phyloP scores from a whole-genome alignment of 2,329 filamentous ascomycete genomes.

The Coniochaeta hoffmannii region DNA sequence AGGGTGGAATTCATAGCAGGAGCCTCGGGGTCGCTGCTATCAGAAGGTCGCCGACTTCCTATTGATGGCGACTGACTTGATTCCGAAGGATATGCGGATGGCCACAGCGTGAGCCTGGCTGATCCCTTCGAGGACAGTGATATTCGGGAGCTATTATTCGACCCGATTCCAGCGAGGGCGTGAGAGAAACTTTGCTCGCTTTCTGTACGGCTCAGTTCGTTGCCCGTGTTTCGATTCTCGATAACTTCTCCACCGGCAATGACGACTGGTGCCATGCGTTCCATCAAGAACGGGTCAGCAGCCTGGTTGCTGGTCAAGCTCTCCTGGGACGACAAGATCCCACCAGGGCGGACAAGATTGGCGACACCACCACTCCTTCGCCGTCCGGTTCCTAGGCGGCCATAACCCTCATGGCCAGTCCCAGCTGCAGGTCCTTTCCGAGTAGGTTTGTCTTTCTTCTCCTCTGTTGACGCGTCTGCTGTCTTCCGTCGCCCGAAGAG shows the following conservation, averaged over 20 bases:
- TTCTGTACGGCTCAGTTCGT: constrained; percentile 39
- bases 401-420: constrained; percentile 89
- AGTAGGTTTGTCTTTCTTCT: constrained; percentile 50
- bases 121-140: constrained; percentile 33
- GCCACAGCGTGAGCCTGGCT: constrained; percentile 40
- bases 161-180: constrained; percentile 34
- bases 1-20: constrained; percentile 40
- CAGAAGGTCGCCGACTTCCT: constrained; percentile 38
- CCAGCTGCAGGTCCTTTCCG: constrained; percentile 81
- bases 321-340: constrained; percentile 42
- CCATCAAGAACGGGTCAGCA: constrained; percentile 50
- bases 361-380: constrained; percentile 56
- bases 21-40: constrained; percentile 49
- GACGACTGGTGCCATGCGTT: constrained; percentile 58
- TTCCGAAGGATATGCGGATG: constrained; percentile 42
- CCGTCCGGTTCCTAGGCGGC: constrained; percentile 52
- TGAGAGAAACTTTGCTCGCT: constrained; percentile 40
- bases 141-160: constrained; percentile 31
- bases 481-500: constrained; percentile 71
- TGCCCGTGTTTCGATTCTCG: constrained; percentile 49
- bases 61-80: constrained; percentile 15
- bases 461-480: constrained; percentile 36
- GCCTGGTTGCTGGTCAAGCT: constrained; percentile 35
- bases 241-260: constrained; percentile 57
- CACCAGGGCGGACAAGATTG: constrained; percentile 34